phyloP scores from a whole-genome alignment of 805 yeast genomes.

The Candida mattraensis region DNA sequence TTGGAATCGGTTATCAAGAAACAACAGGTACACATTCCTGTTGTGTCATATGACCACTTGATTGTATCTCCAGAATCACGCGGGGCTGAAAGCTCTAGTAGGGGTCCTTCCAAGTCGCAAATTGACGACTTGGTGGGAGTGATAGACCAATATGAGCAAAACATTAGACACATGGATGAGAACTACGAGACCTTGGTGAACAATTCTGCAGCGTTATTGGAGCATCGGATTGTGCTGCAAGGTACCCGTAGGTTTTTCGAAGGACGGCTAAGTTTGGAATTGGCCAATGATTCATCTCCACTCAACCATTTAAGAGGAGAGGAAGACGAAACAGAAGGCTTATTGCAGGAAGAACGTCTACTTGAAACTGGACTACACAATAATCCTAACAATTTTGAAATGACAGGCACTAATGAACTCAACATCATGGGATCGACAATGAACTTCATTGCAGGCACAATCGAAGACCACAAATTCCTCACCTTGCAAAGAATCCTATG shows the following conservation, averaged over 20 bases:
- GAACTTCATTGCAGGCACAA: slow-evolving; percentile 75
- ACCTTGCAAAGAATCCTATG: slow-evolving; percentile 81
- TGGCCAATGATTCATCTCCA: slow-evolving; percentile 26
- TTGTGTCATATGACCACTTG: slow-evolving; percentile 28
- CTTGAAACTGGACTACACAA: slow-evolving; percentile 23
- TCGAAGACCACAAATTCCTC: slow-evolving; percentile 65
- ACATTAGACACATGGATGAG: slow-evolving; percentile 68
- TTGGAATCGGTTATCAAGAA: slow-evolving; percentile 50
- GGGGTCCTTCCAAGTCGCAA: slow-evolving; percentile 47
- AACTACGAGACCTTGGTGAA: slow-evolving; percentile 61
- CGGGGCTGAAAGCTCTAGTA: slow-evolving; percentile 9
- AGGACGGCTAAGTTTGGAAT: slow-evolving; percentile 32
- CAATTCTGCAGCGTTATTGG: slow-evolving; percentile 60
- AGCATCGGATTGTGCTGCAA: slow-evolving; percentile 59
- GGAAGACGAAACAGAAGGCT: slow-evolving; percentile 26
- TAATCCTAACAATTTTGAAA: slow-evolving; percentile 3
- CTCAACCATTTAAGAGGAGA: slow-evolving; percentile 29
- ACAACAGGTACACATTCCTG: slow-evolving; percentile 40
- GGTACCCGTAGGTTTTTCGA: slow-evolving; percentile 38
- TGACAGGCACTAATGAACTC: slow-evolving; percentile 36
- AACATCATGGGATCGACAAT: slow-evolving; percentile 37
- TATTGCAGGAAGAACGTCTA: slow-evolving; percentile 24
- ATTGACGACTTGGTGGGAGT: slow-evolving; percentile 68
- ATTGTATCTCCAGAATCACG: slow-evolving; percentile 19
- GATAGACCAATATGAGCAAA: slow-evolving; percentile 64